These are phyloP conservation scores for Epicoccum nigrum DNA, from an alignment of 2,329 filamentous ascomycete genomes.

Conservation along the genomic window DNA sequence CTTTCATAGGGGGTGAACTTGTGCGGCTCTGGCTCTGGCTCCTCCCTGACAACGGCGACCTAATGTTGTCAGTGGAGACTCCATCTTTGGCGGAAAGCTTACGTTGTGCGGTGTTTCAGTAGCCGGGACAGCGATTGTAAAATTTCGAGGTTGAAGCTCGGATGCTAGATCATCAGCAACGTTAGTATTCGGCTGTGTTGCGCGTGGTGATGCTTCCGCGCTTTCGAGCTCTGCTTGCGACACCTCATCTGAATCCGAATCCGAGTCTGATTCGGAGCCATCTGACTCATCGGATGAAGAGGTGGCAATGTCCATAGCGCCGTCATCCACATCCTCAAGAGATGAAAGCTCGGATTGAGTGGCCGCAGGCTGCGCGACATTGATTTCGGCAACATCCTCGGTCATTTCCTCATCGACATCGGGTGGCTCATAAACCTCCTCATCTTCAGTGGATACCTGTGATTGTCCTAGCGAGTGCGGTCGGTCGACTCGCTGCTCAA, in stretches of 20 bases:
- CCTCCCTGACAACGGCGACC: constrained; percentile 18
- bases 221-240: constrained; percentile 22
- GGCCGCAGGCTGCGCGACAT: neutral
- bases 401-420: constrained; percentile 31
- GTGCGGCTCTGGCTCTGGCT: constrained; percentile 21
- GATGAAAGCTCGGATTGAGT: neutral
- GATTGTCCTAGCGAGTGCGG: constrained; percentile 19
- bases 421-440: constrained; percentile 43
- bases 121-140: constrained; percentile 5
- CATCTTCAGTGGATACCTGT: constrained; percentile 32
- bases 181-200: constrained; percentile 19
- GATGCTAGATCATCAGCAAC: constrained; percentile 49
- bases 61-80: constrained; percentile 27
- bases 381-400: neutral
- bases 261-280: constrained; percentile 28
- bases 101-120: constrained; percentile 23
- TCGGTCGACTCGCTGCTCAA: constrained; percentile 6
- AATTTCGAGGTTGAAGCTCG: constrained; percentile 44
- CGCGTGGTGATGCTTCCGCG: constrained; percentile 8
- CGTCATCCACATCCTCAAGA: constrained; percentile 34
- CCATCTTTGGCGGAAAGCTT: constrained; percentile 17
- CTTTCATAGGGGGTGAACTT: constrained; percentile 75
- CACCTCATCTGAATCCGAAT: constrained; percentile 27
- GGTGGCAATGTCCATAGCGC: constrained; percentile 44
- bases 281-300: constrained; percentile 38